These are phyloP conservation scores for Williopsis jadinii DNA, from an alignment of 1,139 yeast species.

Conservation along the genomic window DNA sequence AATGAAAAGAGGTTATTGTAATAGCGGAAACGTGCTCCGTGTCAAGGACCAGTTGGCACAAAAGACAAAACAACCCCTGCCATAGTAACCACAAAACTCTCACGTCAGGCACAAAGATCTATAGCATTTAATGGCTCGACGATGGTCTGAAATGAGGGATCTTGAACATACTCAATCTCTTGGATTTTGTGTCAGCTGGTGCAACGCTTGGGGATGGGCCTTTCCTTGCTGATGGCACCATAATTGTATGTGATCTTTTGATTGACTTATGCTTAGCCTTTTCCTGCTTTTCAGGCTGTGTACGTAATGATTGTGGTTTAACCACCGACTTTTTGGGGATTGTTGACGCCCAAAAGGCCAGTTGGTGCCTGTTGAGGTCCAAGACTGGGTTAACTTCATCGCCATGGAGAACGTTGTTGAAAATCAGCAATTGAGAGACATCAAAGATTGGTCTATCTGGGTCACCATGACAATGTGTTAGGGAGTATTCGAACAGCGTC, in stretches of 20 bases:
- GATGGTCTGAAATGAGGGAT: slow-evolving; percentile 3
- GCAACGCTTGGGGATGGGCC: no score
- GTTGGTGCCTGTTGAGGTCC: slow-evolving; percentile 35
- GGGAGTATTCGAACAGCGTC: slow-evolving; percentile 53
- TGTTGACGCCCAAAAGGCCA: slow-evolving; percentile 39
- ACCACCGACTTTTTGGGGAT: neutral
- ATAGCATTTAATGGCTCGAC: neutral
- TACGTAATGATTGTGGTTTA: no score
- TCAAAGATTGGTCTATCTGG: slow-evolving; percentile 41
- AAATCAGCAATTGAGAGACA: slow-evolving; percentile 64
- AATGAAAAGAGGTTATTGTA: no score
- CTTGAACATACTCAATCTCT: slow-evolving; percentile 8
- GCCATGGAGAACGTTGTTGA: slow-evolving; percentile 40
- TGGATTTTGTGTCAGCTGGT: slow-evolving; percentile 1
- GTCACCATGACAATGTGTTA: slow-evolving; percentile 37
- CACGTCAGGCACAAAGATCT: no score
- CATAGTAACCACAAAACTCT: neutral
- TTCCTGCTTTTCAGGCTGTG: neutral
- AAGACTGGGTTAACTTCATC: slow-evolving; percentile 26
- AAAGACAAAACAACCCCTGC: neutral
- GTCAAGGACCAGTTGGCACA: neutral
- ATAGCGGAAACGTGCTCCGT: no score
- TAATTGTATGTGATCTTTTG: neutral
- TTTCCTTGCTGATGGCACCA: slow-evolving; percentile 1
- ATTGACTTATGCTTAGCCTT: neutral